phyloP scores from a whole-genome alignment of 176 grass and related monocot genomes.

The Lolium rigidum region DNA sequence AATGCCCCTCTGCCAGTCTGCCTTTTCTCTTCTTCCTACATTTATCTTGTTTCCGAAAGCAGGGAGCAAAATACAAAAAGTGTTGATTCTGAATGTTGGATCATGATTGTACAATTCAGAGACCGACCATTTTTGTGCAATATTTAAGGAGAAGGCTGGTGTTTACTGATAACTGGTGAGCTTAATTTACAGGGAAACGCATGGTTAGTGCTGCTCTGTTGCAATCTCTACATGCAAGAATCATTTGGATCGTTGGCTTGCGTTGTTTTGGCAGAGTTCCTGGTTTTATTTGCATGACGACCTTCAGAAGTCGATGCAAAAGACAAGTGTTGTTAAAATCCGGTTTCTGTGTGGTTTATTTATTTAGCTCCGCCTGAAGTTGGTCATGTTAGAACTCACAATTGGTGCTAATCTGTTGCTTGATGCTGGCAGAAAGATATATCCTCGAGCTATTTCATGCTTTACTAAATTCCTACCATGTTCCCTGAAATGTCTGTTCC shows the following conservation, averaged over 20 bases:
- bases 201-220: background rate
- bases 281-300: background rate
- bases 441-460: too few species aligned
- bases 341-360: background rate
- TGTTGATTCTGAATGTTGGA: too few species aligned
- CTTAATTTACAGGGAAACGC: background rate
- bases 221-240: background rate
- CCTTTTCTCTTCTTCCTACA: too few species aligned
- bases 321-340: constrained; percentile 7
- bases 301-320: background rate
- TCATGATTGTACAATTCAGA: too few species aligned
- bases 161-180: background rate
- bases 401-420: background rate
- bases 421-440: background rate
- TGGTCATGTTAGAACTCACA: background rate
- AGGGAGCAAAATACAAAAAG: too few species aligned
- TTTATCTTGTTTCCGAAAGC: too few species aligned
- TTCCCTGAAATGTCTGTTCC: background rate
- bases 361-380: background rate
- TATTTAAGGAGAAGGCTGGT: background rate
- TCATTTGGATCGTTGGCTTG: background rate
- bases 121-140: too few species aligned
- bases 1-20: too few species aligned
- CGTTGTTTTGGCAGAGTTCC: background rate
- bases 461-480: too few species aligned